Conservation (phyloP, 129 eudicot species). For the Flaveria trinervia region DNA sequence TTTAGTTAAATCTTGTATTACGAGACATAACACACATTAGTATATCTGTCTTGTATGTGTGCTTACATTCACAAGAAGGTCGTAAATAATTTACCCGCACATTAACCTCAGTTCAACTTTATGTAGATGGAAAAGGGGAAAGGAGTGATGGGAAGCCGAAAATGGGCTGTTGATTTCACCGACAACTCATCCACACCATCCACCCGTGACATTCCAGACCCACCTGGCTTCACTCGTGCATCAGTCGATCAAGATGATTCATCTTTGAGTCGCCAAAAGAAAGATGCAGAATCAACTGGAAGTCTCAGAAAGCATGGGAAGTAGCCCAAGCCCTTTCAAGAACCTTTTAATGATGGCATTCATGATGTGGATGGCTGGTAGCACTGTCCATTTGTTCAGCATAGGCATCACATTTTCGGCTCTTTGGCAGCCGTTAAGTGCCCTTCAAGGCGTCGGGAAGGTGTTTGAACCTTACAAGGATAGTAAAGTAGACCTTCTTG, state of each 20-base stretch:
- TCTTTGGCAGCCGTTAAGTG: slow-evolving; percentile 88
- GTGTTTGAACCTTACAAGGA: slow-evolving; percentile 92
- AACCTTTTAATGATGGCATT: slow-evolving; percentile 90
- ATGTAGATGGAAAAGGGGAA: slow-evolving; percentile 79
- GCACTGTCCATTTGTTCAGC: slow-evolving; percentile 94
- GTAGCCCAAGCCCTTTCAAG: slow-evolving; percentile 85
- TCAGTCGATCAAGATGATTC: slow-evolving; percentile 89
- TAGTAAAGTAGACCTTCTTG: slow-evolving; percentile 73
- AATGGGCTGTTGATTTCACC: slow-evolving; percentile 95
- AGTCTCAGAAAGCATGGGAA: slow-evolving; percentile 96
- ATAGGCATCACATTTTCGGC: slow-evolving; percentile 94
- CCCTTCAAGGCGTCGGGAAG: slow-evolving; percentile 92
- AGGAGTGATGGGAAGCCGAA: slow-evolving; percentile 66
- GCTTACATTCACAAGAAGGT: neutral
- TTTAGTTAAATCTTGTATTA: neutral
- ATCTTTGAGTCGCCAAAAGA: slow-evolving; percentile 70
- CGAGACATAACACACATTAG: neutral
- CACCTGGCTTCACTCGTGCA: slow-evolving; percentile 84
- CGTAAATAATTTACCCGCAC: neutral
- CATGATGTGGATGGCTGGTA: slow-evolving; percentile 99
- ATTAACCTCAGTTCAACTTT: neutral
- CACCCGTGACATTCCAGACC: slow-evolving; percentile 84
- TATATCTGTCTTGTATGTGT: neutral
- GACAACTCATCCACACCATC: slow-evolving; percentile 73
- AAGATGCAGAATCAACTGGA: slow-evolving; percentile 91